Evolutionary conservation across 768 basidiomycete genomes (phyloP), one percentile per base, ranked within the genome.

Genomic region (Kwoniella shandongensis): DNA sequence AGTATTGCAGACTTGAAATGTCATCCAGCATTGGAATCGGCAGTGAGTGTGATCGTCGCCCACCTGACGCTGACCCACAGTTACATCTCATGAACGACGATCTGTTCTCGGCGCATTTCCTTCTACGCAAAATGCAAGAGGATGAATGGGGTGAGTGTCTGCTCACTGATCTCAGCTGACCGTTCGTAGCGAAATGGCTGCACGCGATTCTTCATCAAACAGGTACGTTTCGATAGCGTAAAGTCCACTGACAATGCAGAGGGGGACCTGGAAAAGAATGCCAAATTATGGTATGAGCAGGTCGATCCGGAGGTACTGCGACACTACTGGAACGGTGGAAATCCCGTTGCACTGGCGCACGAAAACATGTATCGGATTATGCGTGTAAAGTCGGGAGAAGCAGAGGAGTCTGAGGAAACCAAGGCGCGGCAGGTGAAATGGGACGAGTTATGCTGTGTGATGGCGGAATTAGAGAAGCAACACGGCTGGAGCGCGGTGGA

Each of bases 71-170:
- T 57, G 48, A 57, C 35, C 2, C 3, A 8, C 12, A 57, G 42
- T 48, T 67, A 25, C 65, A 67, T 41, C 55, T 67, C 10, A 63
- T 67, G 62, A 67, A 67, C 30, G 65, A 67, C 47, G 65, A 67
- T 32, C 47, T 67, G 3, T 67, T 67, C 53, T 63, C 65, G 35
- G 65, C 65, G n/a, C 65, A 67, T 44, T 67, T 67, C 46, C 44
- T 67, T 17, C 50, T 67, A 13, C 44, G 65, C 20, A 67, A 67
- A 51, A 64, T 67, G 65, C 65, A 67, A 53, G 65, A 64, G 53
- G 62, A 67, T 45, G 65, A 67, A 44, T 67, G 65, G 65, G 65
- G 65, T 32, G 13, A 6, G 32, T 32, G 32, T 32, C 7, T 32
- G 7, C 32, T 32, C 13, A 13, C 32, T 32, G 32, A 6, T 32